phyloP scores from a whole-genome alignment of 2,329 filamentous ascomycete genomes.

The Magnaporthiopsis poae region DNA sequence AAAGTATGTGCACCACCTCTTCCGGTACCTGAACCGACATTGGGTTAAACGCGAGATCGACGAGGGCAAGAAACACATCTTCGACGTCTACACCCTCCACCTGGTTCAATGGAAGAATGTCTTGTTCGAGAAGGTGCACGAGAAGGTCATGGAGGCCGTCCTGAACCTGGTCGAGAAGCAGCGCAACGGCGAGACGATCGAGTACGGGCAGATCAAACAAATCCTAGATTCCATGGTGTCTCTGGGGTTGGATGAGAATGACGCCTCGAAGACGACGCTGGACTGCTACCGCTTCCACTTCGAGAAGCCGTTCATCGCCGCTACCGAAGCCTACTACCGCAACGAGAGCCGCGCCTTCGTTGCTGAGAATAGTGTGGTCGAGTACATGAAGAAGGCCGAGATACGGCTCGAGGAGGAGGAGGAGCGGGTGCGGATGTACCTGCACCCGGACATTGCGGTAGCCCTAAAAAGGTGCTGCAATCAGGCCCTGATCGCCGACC shows the following conservation, averaged over 20 bases:
- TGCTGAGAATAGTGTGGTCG: constrained; percentile 91
- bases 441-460: constrained; percentile 79
- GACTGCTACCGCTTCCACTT: constrained; percentile 92
- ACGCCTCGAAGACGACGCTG: constrained; percentile 85
- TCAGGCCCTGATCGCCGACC: constrained; percentile 77
- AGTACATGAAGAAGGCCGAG: constrained; percentile 99
- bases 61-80: constrained; percentile 95
- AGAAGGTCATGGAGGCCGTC: constrained; percentile 89
- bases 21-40: constrained; percentile 90
- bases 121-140: constrained; percentile 73
- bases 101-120: constrained; percentile 91
- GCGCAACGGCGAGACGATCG: constrained; percentile 92
- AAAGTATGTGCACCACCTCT: constrained; percentile 95
- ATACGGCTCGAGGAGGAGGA: constrained; percentile 82
- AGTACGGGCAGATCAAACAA: constrained; percentile 91
- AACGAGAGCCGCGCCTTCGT: constrained; percentile 90
- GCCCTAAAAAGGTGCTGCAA: constrained; percentile 82
- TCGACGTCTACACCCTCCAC: constrained; percentile 95
- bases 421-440: constrained; percentile 80
- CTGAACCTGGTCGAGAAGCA: constrained; percentile 94
- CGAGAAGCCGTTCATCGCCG: constrained; percentile 79
- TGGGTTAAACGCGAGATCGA: constrained; percentile 99
- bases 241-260: constrained; percentile 83
- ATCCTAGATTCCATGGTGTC: constrained; percentile 96
- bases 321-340: constrained; percentile 78